Evolutionary conservation across 768 basidiomycete genomes (phyloP), one percentile per base, ranked within the genome.

Genomic region (Agaricus subrufescens): DNA sequence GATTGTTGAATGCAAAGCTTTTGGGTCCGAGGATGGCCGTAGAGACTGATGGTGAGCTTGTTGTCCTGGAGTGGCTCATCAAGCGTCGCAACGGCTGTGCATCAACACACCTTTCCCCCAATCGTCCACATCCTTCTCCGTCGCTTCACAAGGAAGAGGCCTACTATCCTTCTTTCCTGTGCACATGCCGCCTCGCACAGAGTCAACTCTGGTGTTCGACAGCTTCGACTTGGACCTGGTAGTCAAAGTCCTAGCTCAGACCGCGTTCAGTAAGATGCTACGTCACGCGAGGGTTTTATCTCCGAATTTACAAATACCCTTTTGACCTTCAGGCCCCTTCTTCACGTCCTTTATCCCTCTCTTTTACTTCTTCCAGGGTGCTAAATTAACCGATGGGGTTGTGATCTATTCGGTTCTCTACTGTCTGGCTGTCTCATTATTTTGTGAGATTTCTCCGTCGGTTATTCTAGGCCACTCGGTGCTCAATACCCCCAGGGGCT

Each of bases 331-430:
- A 92, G 91, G 89, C 60, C 92, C 94, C 15, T 89, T 92, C 75
- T 95, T 96, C 72, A 74, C 87, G 9, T 80, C 79, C 69, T 85
- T 94, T 58, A 74, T 95, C 57, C 91, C 92, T 1, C 64, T 91
- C 25, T 89, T 93, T 67, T 87, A 84, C 65, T 69, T 84, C 54
- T 89, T 90, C 62, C 88, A 91, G 63, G 85, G 86, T 2, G 74
- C 75, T 40, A 76, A 75, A 34, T 65, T 74, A 62, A 72, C 73
- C 40, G 78, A 85, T 61, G 74, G 78, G 5, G 69, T 75, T 6
- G 75, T 94, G 47, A 53, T 85, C 31, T 62, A 68, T 50, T 75
- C 86, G 2, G 69, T 73, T 4, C 59, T 70, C 15, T 94, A 89
- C 68, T 84, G 77, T 66, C 72, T 75, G n/a, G 63, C 71, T 2